phyloP scores from a whole-genome alignment of 2,329 filamentous ascomycete species.

The Xylariaceae sp. region DNA sequence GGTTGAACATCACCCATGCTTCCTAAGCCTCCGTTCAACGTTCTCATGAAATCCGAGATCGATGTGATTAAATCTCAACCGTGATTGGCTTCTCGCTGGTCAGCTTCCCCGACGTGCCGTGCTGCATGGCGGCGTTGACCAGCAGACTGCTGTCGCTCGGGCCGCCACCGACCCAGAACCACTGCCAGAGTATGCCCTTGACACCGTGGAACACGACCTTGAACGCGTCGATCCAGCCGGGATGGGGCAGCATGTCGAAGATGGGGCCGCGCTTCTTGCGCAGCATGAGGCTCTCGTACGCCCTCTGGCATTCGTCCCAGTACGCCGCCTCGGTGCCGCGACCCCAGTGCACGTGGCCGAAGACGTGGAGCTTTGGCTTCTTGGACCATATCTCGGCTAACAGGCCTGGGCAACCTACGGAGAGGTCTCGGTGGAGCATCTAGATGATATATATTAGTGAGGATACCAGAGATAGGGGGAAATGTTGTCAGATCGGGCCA shows the following conservation, averaged over 20 bases:
- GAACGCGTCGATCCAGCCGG: slow-evolving; percentile 42
- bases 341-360: slow-evolving; percentile 78
- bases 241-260: slow-evolving; percentile 42
- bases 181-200: slow-evolving; percentile 48
- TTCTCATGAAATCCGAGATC: too few species aligned
- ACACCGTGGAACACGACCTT: slow-evolving; percentile 41
- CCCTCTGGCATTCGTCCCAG: slow-evolving; percentile 68
- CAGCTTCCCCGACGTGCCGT: slow-evolving; percentile 46
- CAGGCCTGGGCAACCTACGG: slow-evolving; percentile 65
- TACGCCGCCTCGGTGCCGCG: slow-evolving; percentile 64
- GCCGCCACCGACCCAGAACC: slow-evolving; percentile 50
- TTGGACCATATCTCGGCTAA: slow-evolving; percentile 69
- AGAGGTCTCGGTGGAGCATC: slow-evolving; percentile 64
- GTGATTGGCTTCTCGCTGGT: slow-evolving; percentile 33
- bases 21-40: too few species aligned
- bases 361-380: slow-evolving; percentile 70
- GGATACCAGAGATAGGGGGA: not conserved
- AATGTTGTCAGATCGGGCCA: slow-evolving; percentile 1
- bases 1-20: too few species aligned
- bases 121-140: slow-evolving; percentile 54
- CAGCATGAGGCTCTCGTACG: slow-evolving; percentile 62
- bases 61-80: slow-evolving; percentile 19
- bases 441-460: slow-evolving; percentile 20
- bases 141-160: slow-evolving; percentile 46
- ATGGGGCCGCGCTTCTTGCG: slow-evolving; percentile 38